phyloP scores from a whole-genome alignment of 306 rosid species.

The Benincasa hispida region DNA sequence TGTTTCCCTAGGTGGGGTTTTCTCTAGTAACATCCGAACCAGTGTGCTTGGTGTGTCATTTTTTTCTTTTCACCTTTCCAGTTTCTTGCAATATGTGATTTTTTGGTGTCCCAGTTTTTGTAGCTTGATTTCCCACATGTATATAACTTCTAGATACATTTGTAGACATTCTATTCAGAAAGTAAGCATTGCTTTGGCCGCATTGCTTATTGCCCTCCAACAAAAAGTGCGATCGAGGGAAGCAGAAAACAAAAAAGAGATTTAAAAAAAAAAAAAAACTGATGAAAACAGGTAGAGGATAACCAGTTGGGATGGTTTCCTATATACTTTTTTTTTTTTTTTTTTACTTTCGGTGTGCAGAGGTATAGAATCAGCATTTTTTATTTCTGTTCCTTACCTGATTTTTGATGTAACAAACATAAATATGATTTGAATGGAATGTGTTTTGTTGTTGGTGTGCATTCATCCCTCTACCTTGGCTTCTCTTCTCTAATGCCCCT shows the following conservation, averaged over 20 bases:
- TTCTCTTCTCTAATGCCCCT: slow-evolving; percentile 17
- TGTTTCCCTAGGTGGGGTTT: slow-evolving; percentile 4
- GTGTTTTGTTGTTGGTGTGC: slow-evolving; percentile 85
- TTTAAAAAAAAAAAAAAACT: not conserved
- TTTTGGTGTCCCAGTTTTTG: slow-evolving; percentile 67
- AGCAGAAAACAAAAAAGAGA: not conserved
- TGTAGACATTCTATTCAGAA: slow-evolving; percentile 38
- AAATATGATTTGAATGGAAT: slow-evolving; percentile 62
- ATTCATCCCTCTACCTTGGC: slow-evolving; percentile 20
- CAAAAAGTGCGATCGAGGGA: slow-evolving; percentile 31
- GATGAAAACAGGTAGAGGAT: slow-evolving; percentile 22
- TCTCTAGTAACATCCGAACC: slow-evolving; percentile 9
- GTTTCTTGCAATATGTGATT: slow-evolving; percentile 23
- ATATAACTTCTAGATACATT: slow-evolving; percentile 47
- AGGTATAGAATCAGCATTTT: slow-evolving; percentile 47
- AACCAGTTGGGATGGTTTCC: slow-evolving; percentile 44
- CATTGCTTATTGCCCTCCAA: slow-evolving; percentile 48
- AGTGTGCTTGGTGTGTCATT: slow-evolving; percentile 61
- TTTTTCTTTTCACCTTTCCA: slow-evolving; percentile 40
- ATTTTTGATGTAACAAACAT: slow-evolving; percentile 62
- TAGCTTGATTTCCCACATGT: slow-evolving; percentile 57
- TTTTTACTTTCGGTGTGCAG: slow-evolving; percentile 78
- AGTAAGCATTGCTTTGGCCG: slow-evolving; percentile 75
- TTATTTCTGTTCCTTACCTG: slow-evolving; percentile 15
- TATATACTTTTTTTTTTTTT: slow-evolving; percentile 10